Evolutionary conservation across 2,329 filamentous ascomycete species (phyloP).

Genomic region (Lojkania enalia): DNA sequence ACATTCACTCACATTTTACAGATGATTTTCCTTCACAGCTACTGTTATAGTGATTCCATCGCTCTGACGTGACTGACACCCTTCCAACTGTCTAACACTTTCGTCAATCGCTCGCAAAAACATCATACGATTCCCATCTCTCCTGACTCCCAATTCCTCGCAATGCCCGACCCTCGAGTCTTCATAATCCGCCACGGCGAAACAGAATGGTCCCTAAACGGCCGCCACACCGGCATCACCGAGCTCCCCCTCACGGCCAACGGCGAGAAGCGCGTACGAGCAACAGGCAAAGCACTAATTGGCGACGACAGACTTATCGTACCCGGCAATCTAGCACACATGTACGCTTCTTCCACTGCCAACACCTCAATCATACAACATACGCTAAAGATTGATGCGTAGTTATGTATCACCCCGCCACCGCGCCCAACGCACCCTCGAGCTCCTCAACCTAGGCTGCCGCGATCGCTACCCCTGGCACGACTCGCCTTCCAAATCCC

Average conservation of each 20-base stretch:
- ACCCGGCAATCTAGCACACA: constrained; percentile 76
- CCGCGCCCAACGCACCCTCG: constrained; percentile 86
- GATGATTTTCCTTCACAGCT: neutral
- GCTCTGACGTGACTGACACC: no score
- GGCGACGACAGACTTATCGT: constrained; percentile 84
- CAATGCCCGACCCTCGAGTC: constrained; percentile 52
- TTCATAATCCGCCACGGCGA: constrained; percentile 78
- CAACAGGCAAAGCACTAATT: constrained; percentile 80
- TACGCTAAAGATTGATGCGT: neutral
- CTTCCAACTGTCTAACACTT: no score
- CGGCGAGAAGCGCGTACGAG: constrained; percentile 60
- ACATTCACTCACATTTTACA: neutral
- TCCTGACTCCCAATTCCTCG: no score
- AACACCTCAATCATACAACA: neutral
- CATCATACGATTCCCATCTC: neutral
- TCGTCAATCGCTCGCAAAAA: no score
- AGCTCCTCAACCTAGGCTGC: constrained; percentile 77
- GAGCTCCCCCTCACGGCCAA: constrained; percentile 83
- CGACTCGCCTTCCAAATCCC: constrained; percentile 3
- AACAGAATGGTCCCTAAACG: constrained; percentile 91
- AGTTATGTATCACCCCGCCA: constrained; percentile 84
- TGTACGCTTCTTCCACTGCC: constrained; percentile 57
- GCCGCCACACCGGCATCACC: constrained; percentile 74
- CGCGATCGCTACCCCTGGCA: constrained; percentile 73
- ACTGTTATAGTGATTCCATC: neutral